Conservation (phyloP, 1,139 yeast genomes). For the Yamadazyma oceani region DNA sequence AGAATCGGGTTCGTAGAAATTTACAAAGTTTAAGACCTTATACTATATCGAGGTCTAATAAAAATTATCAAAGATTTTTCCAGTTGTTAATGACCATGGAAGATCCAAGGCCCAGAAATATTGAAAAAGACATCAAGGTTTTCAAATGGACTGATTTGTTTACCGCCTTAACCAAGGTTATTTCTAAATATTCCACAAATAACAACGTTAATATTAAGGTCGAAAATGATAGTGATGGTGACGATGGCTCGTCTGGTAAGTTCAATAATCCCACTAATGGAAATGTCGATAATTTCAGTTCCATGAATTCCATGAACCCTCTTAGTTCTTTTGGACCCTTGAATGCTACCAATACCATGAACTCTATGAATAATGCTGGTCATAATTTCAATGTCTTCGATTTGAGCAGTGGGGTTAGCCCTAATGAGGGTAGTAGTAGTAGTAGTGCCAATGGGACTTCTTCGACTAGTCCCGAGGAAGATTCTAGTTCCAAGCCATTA, state of each 20-base stretch:
- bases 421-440: background rate
- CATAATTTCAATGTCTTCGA: slow-evolving; percentile 1
- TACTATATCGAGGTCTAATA: slow-evolving; percentile 54
- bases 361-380: background rate
- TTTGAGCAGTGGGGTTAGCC: background rate
- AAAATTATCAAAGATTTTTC: slow-evolving; percentile 51
- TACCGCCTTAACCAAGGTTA: slow-evolving; percentile 59
- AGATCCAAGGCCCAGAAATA: slow-evolving; percentile 68
- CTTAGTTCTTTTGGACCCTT: background rate
- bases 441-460: background rate
- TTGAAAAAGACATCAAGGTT: slow-evolving; percentile 72
- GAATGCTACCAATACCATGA: background rate
- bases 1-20: slow-evolving; percentile 68
- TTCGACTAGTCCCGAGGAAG: slow-evolving; percentile 1
- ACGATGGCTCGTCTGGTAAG: slow-evolving; percentile 1
- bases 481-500: background rate
- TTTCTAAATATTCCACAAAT: slow-evolving; percentile 52
- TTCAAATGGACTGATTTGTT: slow-evolving; percentile 58
- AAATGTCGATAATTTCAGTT: background rate
- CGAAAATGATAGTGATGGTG: slow-evolving; percentile 2
- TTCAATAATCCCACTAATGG: background rate
- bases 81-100: slow-evolving; percentile 62
- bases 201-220: slow-evolving; percentile 6
- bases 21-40: slow-evolving; percentile 64
- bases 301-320: background rate